Evolutionary conservation across 2,329 filamentous ascomycete genomes (phyloP), one percentile per base, ranked within the genome.

Genomic region (Rutstroemia sp.): DNA sequence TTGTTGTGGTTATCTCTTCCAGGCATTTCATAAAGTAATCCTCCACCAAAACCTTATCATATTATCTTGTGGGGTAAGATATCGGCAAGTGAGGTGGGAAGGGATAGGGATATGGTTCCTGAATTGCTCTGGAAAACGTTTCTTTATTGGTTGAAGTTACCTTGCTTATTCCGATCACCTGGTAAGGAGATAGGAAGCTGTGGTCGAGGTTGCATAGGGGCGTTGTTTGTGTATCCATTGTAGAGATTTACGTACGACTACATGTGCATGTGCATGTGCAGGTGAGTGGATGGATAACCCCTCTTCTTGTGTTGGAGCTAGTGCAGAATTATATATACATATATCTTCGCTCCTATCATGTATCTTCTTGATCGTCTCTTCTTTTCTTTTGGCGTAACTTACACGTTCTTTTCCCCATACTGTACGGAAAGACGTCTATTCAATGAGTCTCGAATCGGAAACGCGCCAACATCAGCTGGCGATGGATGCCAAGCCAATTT

Each of bases 401-500:
- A 4, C 10, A 34, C 5, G 9, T 34, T 34, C 9, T 4, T 10
- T 34, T 12, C 10, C 10, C 4, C 4, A 9, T 34, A 34, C 30
- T 3, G 30, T 34, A 14, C 9, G 30, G 30, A 34, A 12, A 12
- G 30, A 34, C 9, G 30, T 34, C 30, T 34, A 12, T 34, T 10
- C 30, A 34, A 34, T 34, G 30, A 17, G 27, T 34, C 16, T 36
- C 23, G 19, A n/a, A 38, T 12, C 21, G 16, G 27, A 16, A 25
- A 47, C 44, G 47, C 40, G 12, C n/a, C 27, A 38, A 12, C 6
- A 12, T 23, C 9, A 12, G 50, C 27, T n/a, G 56, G 58, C 14
- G 62, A 63, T 27, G 60, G 61, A 27, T 27, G 25, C 25, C 25
- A 27, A 27, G 4, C 25, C 25, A 27, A 27, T 27, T 21, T 34